A percentile compares a stretch with the other conserved stretches of the same genome.
Evolutionary conservation across 331 rosid species (phyloP).

Genomic region (Telfairia occidentalis): DNA sequence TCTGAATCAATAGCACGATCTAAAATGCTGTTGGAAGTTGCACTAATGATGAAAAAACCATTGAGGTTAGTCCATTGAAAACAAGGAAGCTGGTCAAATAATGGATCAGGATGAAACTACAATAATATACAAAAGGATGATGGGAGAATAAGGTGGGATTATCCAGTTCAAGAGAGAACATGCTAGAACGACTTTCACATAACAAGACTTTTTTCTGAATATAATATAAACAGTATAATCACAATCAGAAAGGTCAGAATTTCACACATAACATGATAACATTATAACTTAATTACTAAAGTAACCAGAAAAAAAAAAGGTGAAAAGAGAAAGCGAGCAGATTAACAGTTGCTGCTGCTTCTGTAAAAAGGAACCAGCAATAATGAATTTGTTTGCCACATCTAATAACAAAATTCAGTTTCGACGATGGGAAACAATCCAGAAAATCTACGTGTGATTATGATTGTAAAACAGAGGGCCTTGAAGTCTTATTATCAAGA

Average conservation of each 20-base stretch:
- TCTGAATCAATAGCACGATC: slow-evolving; percentile 98
- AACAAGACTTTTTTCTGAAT: neutral
- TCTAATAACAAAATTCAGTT: neutral
- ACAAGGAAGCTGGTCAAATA: slow-evolving; percentile 5
- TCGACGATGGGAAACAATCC: neutral
- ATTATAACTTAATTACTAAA: neutral
- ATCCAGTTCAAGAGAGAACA: neutral
- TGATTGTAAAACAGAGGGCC: neutral
- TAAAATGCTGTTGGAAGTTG: slow-evolving; percentile 94
- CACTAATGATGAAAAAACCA: slow-evolving; percentile 39
- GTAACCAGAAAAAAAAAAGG: neutral
- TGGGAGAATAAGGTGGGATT: neutral
- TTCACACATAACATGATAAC: neutral
- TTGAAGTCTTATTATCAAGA: neutral
- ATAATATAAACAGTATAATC: neutral
- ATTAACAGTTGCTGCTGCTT: neutral
- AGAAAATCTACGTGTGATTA: neutral
- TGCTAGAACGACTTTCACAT: neutral
- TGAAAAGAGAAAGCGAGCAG: neutral
- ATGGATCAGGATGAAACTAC: neutral
- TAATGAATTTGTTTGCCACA: neutral
- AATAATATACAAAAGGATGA: neutral
- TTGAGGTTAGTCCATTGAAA: slow-evolving; percentile 24
- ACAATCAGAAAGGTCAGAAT: neutral
- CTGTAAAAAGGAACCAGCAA: neutral